Percentiles rank a stretch among this genome's conserved stretches.
These are phyloP conservation scores for Clohesyomyces aquaticus DNA, from an alignment of 495 filamentous ascomycete genomes.

Conservation along the genomic window DNA sequence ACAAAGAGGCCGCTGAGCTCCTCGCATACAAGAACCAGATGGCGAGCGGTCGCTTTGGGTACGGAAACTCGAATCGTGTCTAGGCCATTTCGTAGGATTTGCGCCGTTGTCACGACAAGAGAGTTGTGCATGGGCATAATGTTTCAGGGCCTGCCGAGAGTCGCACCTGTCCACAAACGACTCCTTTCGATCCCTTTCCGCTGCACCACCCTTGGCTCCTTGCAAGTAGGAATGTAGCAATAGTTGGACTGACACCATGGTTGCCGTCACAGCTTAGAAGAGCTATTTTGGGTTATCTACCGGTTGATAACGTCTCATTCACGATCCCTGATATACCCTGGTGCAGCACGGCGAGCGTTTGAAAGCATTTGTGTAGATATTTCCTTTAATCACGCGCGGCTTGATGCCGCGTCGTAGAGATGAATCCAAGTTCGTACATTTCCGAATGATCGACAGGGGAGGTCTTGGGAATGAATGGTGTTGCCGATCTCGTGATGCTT, in stretches of 20 bases:
- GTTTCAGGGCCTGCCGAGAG: slow-evolving; percentile 22
- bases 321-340: slow-evolving; percentile 29
- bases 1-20: slow-evolving; percentile 67
- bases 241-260: background rate
- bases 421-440: slow-evolving; percentile 6
- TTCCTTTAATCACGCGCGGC: slow-evolving; percentile 25
- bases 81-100: background rate
- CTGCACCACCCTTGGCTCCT: no score
- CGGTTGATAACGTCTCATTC: slow-evolving; percentile 6
- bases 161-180: slow-evolving; percentile 1
- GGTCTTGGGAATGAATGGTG: background rate
- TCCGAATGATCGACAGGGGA: slow-evolving; percentile 3
- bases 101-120: background rate
- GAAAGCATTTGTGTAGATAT: slow-evolving; percentile 14
- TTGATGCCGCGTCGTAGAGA: slow-evolving; percentile 19
- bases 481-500: background rate
- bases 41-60: slow-evolving; percentile 8
- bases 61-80: slow-evolving; percentile 21
- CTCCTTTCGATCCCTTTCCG: background rate
- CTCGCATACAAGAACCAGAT: slow-evolving; percentile 54
- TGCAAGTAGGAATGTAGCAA: no score
- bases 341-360: slow-evolving; percentile 13
- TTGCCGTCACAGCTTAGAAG: background rate
- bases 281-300: background rate
- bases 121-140: slow-evolving; percentile 8